phyloP scores from a whole-genome alignment of 2,329 filamentous ascomycete species.

The Sporothrix phasma region DNA sequence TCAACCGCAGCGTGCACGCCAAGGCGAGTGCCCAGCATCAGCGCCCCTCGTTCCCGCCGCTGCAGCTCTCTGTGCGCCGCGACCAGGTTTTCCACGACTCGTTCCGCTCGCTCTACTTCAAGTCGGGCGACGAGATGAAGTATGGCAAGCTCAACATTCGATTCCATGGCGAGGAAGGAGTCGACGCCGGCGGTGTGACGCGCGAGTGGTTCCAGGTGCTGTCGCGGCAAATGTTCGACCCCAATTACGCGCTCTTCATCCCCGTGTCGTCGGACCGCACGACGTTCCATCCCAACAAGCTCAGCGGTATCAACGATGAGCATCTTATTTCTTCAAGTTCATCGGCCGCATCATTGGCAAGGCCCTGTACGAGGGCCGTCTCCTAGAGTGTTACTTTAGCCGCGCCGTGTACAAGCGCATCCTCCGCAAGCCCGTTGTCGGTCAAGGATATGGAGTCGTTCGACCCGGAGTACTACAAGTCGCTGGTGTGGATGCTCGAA shows the following conservation, averaged over 20 bases:
- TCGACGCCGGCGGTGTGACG: slow-evolving; percentile 94
- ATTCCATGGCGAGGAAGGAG: slow-evolving; percentile 94
- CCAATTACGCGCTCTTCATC: slow-evolving; percentile 92
- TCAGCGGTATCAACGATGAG: slow-evolving; percentile 88
- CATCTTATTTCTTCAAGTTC: slow-evolving; percentile 99
- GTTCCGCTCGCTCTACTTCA: slow-evolving; percentile 97
- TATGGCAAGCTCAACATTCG: slow-evolving; percentile 97
- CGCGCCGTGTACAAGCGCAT: slow-evolving; percentile 98
- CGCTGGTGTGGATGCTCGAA: slow-evolving; percentile 93
- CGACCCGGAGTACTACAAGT: slow-evolving; percentile 98
- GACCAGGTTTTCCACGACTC: slow-evolving; percentile 97
- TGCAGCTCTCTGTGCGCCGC: slow-evolving; percentile 83
- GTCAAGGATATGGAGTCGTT: slow-evolving; percentile 99
- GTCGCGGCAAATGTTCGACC: slow-evolving; percentile 96
- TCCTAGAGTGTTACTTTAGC: slow-evolving; percentile 98
- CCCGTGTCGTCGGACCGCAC: slow-evolving; percentile 95
- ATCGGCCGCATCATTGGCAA: slow-evolving; percentile 98
- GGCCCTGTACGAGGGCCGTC: slow-evolving; percentile 87
- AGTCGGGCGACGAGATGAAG: slow-evolving; percentile 93
- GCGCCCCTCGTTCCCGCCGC: slow-evolving; percentile 57
- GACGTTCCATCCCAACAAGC: slow-evolving; percentile 95
- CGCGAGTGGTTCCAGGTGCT: slow-evolving; percentile 99
- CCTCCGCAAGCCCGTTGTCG: slow-evolving; percentile 83
- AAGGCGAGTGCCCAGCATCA: slow-evolving; percentile 43
- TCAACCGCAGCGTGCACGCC: slow-evolving; percentile 80